Evolutionary conservation across 768 basidiomycete genomes (phyloP), one percentile per base, ranked within the genome.

Genomic region (Neoboletus magnificus): DNA sequence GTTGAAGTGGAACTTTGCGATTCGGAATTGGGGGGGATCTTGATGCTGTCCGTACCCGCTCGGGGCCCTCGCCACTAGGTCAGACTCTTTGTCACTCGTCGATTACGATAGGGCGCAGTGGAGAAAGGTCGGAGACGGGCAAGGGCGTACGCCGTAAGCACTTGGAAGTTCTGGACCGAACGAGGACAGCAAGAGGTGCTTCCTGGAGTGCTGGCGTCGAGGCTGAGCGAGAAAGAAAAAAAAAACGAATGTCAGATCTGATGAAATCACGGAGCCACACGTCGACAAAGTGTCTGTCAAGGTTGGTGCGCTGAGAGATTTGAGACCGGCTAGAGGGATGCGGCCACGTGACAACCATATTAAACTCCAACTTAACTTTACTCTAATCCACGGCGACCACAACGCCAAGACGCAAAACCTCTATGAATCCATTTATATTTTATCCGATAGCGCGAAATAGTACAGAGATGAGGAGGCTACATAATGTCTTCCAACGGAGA

Each of bases 381-480:
- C 60, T 65, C 33, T 13, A 33, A 0, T 33, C 10, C 27, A 5
- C 36, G 50, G 10, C 22, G 11, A 45, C 43, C 25, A 29, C 27
- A 22, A 41, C 60, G 49, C 56, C 61, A 29, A 48, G 30, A 49
- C 39, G n/a, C 20, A 25, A 47, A 33, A 20, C 22, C 54, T 66
- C 65, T 65, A 65, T 57, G 48, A 43, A 44, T 61, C 55, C 50
- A 56, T 56, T 62, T 46, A 41, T 64, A 64, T 22, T 39, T 3
- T 16, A 50, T 53, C 58, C 50, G 58, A 60, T 40, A 64, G 47
- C 53, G n/a, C 48, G 45, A 56, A 22, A 55, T 62, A 55, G 69
- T 69, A 69, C 68, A 69, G 10, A 58, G 37, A 52, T 58, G 55
- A 54, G 36, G 58, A 58, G 63, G 68, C 70, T 72, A 70, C 68